Base-by-base conservation (phyloP, 2,329 filamentous ascomycete species). In the Ceratocystis ficicola region DNA sequence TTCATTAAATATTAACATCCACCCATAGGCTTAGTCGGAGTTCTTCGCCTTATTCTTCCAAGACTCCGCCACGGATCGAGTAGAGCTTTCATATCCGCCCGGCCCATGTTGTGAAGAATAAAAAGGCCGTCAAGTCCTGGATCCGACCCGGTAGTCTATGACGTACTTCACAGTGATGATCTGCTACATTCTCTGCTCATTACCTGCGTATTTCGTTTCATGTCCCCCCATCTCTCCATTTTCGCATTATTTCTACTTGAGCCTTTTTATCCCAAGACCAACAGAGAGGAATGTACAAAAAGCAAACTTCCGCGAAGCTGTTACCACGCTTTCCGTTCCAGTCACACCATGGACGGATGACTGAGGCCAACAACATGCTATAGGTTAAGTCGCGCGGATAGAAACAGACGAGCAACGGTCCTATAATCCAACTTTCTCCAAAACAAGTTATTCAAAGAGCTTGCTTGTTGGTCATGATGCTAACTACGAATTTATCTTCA, bases 61-160 rank as follows among this genome's bases (percentile, higher is more conserved):
- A 76, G 71, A 77, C 75, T 69, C 76, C 76, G 8, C 76, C 76
- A 69, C 75, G 76, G 69, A 77, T 78, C 70, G 76, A 77, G 70
- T 78, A 77, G 68, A 63, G 41, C 48, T 36, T 57, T 22, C 41
- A 52, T 30, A 46, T 32, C 62, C 62, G 62, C 44, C 41, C 44
- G 44, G 50, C 41, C 20, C 50, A 32, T 57, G 65, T 57, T 7
- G 61, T 55, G 28, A 66, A 25, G 52, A 62, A 36, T 30, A 32
- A 32, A 46, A 46, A 46, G 28, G 8, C 12, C n/a, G 44, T 32
- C 36, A 46, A 55, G 55, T 22, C n/a, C 12, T 32, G 28, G 36
- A 44, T 17, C n/a, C 32, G 36, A n/a, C 20, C n/a, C 32, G 22
- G 50, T 22, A 59, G 55, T 22, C 28, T 59, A 8, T 59, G 55